Evolutionary conservation across 2,329 filamentous ascomycete genomes (phyloP), one percentile per base, ranked within the genome.

Genomic region (Claviceps sp.): DNA sequence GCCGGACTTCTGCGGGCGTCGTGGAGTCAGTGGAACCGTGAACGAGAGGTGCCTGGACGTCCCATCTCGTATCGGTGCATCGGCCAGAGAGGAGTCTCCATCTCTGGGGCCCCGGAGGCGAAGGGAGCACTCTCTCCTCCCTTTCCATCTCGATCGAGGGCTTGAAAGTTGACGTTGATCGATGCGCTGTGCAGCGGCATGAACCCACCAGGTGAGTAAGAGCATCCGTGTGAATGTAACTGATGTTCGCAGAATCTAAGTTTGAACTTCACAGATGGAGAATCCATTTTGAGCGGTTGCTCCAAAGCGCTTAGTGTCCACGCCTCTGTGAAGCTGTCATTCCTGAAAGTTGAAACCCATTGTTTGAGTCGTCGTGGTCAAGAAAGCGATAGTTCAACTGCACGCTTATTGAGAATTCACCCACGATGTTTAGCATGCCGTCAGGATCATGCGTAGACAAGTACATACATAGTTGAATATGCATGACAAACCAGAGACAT

Each of bases 111-210:
- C 26, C 29, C 9, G 9, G 29, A 11, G 29, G 29, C 29, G 29
- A 34, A 34, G 29, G 9, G 29, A 34, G 11, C 9, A 3, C 29
- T 9, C 29, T 11, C 29, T 34, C 29, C 29, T 34, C 29, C 29
- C 29, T 34, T 34, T 11, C 29, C 9, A 34, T 34, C 29, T 34
- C 29, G 29, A 34, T 34, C 26, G 26, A 48, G 17, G 9, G 43
- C 16, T 5, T 45, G n/a, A n/a, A n/a, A n/a, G n/a, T n/a, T n/a
- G 39, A 43, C 17, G 26, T 50, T 50, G 43, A 45, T 50, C 49
- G 40, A 45, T 47, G 22, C 34, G 34, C 39, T 50, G 5, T 22
- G 42, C 44, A 46, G 47, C 51, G 5, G 40, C 34, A 26, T 26
- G 46, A 52, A 49, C 50, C 34, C 45, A 52, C 38, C 34, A 34